Evolutionary conservation across 192 early-diverging fungal species (phyloP).

Genomic region (Martensiomyces pterosporus): DNA sequence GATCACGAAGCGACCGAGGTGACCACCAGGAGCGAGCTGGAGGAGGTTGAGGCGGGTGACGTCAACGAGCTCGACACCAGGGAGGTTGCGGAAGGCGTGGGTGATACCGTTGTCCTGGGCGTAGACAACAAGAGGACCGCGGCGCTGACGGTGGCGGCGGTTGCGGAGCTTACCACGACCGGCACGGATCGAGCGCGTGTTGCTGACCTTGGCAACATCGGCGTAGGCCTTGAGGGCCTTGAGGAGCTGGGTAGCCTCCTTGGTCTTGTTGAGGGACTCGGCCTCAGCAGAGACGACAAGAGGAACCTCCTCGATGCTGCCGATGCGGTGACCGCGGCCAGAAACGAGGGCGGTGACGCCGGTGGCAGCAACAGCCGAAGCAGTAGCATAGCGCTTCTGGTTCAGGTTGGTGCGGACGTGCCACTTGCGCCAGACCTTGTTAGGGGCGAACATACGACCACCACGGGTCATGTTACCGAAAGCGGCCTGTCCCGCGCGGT

Average conservation of each 20-base stretch:
- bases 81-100: constrained; percentile 97
- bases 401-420: constrained; percentile 98
- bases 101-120: constrained; percentile 89
- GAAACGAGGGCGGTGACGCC: constrained; percentile 86
- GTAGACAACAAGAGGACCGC: constrained; percentile 96
- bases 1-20: constrained; percentile 98
- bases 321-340: constrained; percentile 96
- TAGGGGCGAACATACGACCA: constrained; percentile 99
- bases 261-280: constrained; percentile 87
- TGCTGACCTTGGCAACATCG: constrained; percentile 92
- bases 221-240: constrained; percentile 90
- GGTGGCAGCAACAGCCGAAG: constrained; percentile 93
- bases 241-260: constrained; percentile 86
- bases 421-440: constrained; percentile 99
- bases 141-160: constrained; percentile 92
- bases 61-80: constrained; percentile 92
- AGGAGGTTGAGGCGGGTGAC: constrained; percentile 93
- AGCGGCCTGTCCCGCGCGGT: constrained; percentile 95
- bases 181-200: constrained; percentile 94
- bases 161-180: constrained; percentile 96
- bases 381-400: constrained; percentile 97
- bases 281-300: constrained; percentile 78
- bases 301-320: constrained; percentile 88
- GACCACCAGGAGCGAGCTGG: constrained; percentile 97
- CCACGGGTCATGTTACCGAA: constrained; percentile 99